Conservation (phyloP, 2,329 filamentous ascomycete species). For the Colletotrichum gigasporum region DNA sequence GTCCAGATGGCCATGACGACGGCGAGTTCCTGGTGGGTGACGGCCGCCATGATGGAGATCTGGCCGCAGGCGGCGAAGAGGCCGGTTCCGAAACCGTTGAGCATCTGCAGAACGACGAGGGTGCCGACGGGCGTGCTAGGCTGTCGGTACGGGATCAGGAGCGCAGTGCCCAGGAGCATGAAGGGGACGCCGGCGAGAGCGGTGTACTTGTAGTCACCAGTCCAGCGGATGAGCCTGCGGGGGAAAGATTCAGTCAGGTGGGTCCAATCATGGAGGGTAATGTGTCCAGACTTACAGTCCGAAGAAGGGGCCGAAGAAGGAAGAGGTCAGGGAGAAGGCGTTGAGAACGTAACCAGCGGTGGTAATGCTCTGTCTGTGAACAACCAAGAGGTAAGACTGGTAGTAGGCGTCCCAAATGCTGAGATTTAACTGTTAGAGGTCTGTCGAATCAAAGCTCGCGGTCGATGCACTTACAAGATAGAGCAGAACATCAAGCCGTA, state of each 20-base stretch:
- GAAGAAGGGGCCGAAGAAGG: conserved; percentile 48
- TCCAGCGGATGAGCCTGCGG: conserved; percentile 38
- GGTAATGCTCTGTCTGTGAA: conserved; percentile 41
- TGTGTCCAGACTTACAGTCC: conserved; percentile 46
- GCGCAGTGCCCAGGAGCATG: conserved; percentile 38
- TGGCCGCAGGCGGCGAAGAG: conserved; percentile 48
- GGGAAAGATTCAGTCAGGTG: conserved; percentile 33
- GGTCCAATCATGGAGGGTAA: no score
- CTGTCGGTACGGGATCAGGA: conserved; percentile 47
- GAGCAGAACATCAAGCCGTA: conserved; percentile 39
- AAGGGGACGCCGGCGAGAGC: conserved; percentile 45
- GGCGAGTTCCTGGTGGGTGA: conserved; percentile 44
- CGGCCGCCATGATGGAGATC: conserved; percentile 44
- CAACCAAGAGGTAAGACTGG: conserved; percentile 51
- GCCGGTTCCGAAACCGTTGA: conserved; percentile 47
- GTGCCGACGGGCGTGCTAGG: conserved; percentile 42
- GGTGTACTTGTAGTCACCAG: conserved; percentile 45
- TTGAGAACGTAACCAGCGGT: conserved; percentile 43
- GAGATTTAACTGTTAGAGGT: conserved; percentile 2
- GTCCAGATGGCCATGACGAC: conserved; percentile 43
- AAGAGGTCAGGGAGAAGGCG: conserved; percentile 47
- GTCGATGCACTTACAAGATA: conserved; percentile 34
- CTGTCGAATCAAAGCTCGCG: no score
- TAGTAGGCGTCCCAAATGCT: conserved; percentile 51
- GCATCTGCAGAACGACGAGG: conserved; percentile 49